Evolutionary conservation across 139 green algal genomes (phyloP), one percentile per base, ranked within the genome.

Genomic region (Tetradesmus lagerheimii): DNA sequence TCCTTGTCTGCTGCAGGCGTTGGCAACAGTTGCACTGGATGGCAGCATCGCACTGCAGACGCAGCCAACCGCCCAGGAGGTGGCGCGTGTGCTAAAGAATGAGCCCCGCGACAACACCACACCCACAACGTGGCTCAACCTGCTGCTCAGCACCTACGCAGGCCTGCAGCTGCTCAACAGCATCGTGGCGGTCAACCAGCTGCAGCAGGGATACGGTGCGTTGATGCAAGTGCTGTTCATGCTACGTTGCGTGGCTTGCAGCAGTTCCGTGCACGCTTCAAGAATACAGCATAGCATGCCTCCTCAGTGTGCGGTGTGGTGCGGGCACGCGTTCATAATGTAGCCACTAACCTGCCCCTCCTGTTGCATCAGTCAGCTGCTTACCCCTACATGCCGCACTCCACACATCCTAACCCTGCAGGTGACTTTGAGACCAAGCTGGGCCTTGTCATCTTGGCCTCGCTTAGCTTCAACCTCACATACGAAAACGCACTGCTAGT

Each of bases 401-500:
- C 43, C 8, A 50, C 43, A 50, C 43, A 50, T 8, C 43, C 43
- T 4, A 64, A 20, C 50, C 14, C 66, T 35, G 29, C 76, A 83
- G 76, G 76, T 16, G 34, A 27, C 76, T 83, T 83, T 86, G 80
- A 86, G 41, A 86, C 80, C 2, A 20, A 38, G 43, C n/a, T 86
- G 39, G 80, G 80, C 43, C 80, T 86, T 12, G 15, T 86, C 41
- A 86, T 86, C 41, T 41, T 86, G 4, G 39, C 43, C 39, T 39
- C 39, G 41, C 80, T 86, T 41, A 74, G 35, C n/a, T 64, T 67
- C 41, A n/a, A 27, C 41, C 80, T 86, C 80, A 29, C 27, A 41
- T 86, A 86, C 80, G 80, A 86, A 45, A 86, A 86, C 80, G 41
- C 80, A 2, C 43, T 86, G n/a, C 80, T 86, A 0, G 43, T 67